A percentile compares a stretch with the other conserved stretches of the same genome.
These are phyloP conservation scores for Pleurotus djamor DNA, from an alignment of 768 basidiomycete genomes.

Conservation along the genomic window DNA sequence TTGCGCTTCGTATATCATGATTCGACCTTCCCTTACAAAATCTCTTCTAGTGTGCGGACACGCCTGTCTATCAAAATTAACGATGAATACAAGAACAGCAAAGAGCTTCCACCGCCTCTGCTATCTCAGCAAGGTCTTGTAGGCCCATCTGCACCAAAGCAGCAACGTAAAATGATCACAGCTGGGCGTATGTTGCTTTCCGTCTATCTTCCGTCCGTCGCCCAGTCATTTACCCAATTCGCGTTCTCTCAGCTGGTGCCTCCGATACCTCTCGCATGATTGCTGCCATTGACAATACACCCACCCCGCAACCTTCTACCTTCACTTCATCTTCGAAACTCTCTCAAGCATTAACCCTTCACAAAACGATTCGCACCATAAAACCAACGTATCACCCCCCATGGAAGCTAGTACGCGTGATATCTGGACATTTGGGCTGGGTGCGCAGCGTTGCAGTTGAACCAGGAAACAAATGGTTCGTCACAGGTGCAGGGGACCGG, in stretches of 20 bases:
- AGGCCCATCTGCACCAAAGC: conserved; percentile 74
- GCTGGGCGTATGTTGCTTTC: conserved; percentile 53
- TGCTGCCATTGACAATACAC: conserved; percentile 73
- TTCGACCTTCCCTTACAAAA: neutral
- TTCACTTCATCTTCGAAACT: conserved; percentile 65
- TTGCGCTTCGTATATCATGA: neutral
- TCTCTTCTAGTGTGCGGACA: conserved; percentile 55
- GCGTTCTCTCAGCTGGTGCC: conserved; percentile 8
- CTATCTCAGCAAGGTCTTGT: conserved; percentile 79
- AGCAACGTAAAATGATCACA: conserved; percentile 65
- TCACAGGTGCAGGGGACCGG: conserved; percentile 95
- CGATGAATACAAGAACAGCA: conserved; percentile 87
- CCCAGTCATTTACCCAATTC: neutral
- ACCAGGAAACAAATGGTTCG: conserved; percentile 99
- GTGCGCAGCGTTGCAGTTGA: conserved; percentile 95
- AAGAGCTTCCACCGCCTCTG: conserved; percentile 79
- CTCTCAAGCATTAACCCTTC: conserved; percentile 86
- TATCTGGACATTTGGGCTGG: conserved; percentile 98
- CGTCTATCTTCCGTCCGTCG: neutral
- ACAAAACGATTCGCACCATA: conserved; percentile 91
- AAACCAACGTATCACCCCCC: conserved; percentile 95
- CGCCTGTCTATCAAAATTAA: conserved; percentile 83
- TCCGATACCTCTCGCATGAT: conserved; percentile 62
- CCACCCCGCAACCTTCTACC: conserved; percentile 64
- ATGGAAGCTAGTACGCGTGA: conserved; percentile 96